Base-by-base conservation (phyloP, 768 basidiomycete genomes). In the Boletus barrowsii region DNA sequence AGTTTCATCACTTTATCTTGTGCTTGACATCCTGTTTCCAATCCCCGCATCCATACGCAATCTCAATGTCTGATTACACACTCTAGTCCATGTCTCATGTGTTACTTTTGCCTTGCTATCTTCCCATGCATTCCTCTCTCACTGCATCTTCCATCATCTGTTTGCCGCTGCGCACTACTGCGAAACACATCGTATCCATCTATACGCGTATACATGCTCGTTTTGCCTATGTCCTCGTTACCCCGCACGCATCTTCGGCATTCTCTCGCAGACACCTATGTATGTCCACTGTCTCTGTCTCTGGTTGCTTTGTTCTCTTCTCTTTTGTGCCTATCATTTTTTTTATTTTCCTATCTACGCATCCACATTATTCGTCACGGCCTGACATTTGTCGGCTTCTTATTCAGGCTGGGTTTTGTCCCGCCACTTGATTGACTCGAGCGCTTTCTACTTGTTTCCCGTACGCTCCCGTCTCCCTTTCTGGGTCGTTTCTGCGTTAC, bases 31-130 rank as follows among this genome's bases (percentile, higher is more conserved):
- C 60, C 54, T 70, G 69, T 70, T 71, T 68, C 66, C 61, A 64
- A 59, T 68, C 57, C 51, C 63, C 56, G 66, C 68, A 70, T 72
- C 60, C 44, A 64, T 57, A 59, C 56, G 54, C 69, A 72, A 70
- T 72, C 64, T 69, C 69, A 70, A 62, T 70, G 70, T 70, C 70
- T 72, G 70, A 70, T 67, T 72, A 72, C 54, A 65, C 69, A 72
- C 47, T 66, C 64, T 70, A 67, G 66, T 57, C 58, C 70, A 70
- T 72, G 70, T 72, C 67, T 57, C 60, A 72, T 72, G 67, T 72
- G 66, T 68, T 68, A 61, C 71, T 67, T 58, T 65, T 69, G 58
- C 58, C 68, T 58, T 63, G 75, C 72, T 76, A 62, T 74, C 68
- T 60, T 49, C 56, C 58, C 60, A 72, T 74, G 72, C 72, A 65